Evolutionary conservation across 352 stramenopile species (phyloP), one percentile per base, ranked within the genome.

Genomic region (Stephanocyclus meneghinianus): DNA sequence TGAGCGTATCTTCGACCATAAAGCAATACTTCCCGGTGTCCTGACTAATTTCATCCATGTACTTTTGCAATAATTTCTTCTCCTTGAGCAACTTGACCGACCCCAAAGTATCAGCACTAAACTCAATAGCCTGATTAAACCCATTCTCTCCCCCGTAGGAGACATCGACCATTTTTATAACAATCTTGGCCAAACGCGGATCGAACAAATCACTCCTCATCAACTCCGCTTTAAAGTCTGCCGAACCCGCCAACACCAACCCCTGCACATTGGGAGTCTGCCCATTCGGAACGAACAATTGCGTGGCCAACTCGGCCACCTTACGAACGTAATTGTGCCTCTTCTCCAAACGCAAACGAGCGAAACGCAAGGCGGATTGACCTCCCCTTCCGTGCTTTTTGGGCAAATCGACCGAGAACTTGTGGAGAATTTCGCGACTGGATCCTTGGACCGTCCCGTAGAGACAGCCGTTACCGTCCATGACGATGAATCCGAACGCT

Each of bases 1-100:
- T 97, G 82, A 99, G 95, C 8, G 97, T 99, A 90, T 99, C 97
- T 29, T 94, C 86, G 30, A 99, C 96, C 78, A 98, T 97, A 83
- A 99, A 99, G 91, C 97, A 99, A 92, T 98, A 99, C 85, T 99
- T 99, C 76, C 97, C 97, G 30, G 97, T 98, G 89, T 99, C 97
- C 83, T 93, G 90, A 44, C 94, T 95, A 77, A 99, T 99, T 88
- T 99, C 97, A 72, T 99, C 97, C 94, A 99, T 99, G 90, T 99
- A 99, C 68, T 95, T 96, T 81, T 98, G 95, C 59, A 99, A 96
- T 32, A 99, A 90, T 76, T 98, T 98, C 95, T 99, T 99, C 91
- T 99, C 97, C 89, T 99, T 97, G 70, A 99, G 97, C 60, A 99
- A 96, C 90, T 99, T 99, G 80, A 99, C 97, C 80, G 98, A 98